A percentile compares a stretch with the other conserved stretches of the same genome.
These are phyloP conservation scores for Byssothecium circinans DNA, from an alignment of 2,329 filamentous ascomycete genomes.

Conservation along the genomic window DNA sequence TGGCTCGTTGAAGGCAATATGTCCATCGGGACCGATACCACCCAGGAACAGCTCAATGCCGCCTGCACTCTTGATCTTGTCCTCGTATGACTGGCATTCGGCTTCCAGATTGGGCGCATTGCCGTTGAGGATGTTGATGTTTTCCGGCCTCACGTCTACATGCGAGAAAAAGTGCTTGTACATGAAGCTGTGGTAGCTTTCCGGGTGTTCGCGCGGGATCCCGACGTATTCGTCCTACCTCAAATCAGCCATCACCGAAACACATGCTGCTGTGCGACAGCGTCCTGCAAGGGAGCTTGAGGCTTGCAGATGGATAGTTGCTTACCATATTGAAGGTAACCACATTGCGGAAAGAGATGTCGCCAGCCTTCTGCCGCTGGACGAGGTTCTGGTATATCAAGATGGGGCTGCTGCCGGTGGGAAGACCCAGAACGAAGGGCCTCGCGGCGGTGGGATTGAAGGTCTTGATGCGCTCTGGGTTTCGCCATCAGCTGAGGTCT, in stretches of 20 bases:
- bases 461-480: constrained; percentile 71
- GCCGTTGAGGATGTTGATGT: constrained; percentile 83
- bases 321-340: constrained; percentile 88
- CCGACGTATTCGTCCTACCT: constrained; percentile 81
- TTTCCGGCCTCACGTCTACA: constrained; percentile 77
- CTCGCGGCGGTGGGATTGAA: constrained; percentile 72
- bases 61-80: constrained; percentile 70
- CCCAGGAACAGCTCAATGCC: constrained; percentile 86
- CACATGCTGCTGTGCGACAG: constrained; percentile 21
- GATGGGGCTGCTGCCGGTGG: constrained; percentile 80
- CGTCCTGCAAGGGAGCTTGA: constrained; percentile 17
- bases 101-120: constrained; percentile 74
- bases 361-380: constrained; percentile 67
- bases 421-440: constrained; percentile 81
- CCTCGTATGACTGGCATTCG: constrained; percentile 79
- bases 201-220: constrained; percentile 77
- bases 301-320: constrained; percentile 11
- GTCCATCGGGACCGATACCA: constrained; percentile 82
- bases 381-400: constrained; percentile 78
- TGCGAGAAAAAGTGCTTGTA: constrained; percentile 89
- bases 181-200: constrained; percentile 92
- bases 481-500: constrained; percentile 26
- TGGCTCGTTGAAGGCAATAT: constrained; percentile 90
- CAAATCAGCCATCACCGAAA: constrained; percentile 24
- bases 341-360: constrained; percentile 85